Base-by-base conservation (phyloP, 2,329 filamentous ascomycete genomes). In the Penicillium sp. region DNA sequence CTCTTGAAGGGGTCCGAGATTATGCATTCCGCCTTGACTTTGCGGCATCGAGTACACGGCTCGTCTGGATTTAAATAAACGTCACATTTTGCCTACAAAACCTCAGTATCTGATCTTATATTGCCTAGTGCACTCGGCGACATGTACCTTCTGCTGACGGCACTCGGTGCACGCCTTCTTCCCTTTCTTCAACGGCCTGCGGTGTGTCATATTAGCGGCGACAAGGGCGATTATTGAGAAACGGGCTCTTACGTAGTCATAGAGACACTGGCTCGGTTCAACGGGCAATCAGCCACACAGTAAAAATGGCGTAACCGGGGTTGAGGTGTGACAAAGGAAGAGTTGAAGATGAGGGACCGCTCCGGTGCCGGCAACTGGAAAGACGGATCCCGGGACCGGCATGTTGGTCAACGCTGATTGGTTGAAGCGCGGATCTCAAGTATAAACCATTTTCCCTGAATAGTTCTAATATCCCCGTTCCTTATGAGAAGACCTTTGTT, bases 81-180 rank as follows among this genome's bases (percentile, higher is more conserved):
- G 61, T 78, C 75, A 49, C 76, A 78, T 67, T 68, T 73, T 3
- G 72, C 72, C 72, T 75, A 14, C 1, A 5, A 14, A 11, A 16
- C n/a, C 7, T 50, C 1, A 43, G 23, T 55, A 10, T 59, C 26
- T 37, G 37, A 7, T 4, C 2, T 33, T 33, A 11, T 3, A 2
- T 16, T 23, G 6, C n/a, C 31, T 11, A 35, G 8, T 21, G 21
- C 1, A 19, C 31, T 5, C 13, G 21, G 21, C 5, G 21, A n/a
- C 29, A 19, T 23, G 14, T n/a, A 76, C 75, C 70, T 78, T 78
- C 61, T 78, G 76, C 59, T 78, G 76, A 39, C 76, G 68, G 63
- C 76, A 78, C 62, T 77, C 73, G 2, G 75, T 78, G 57, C 76
- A 78, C 5, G 76, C 76, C 58, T 75, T 76, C 62, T 77, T 77